Evolutionary conservation across 2,329 filamentous ascomycete species (phyloP).

Genomic region (Pyrenochaeta sp.): DNA sequence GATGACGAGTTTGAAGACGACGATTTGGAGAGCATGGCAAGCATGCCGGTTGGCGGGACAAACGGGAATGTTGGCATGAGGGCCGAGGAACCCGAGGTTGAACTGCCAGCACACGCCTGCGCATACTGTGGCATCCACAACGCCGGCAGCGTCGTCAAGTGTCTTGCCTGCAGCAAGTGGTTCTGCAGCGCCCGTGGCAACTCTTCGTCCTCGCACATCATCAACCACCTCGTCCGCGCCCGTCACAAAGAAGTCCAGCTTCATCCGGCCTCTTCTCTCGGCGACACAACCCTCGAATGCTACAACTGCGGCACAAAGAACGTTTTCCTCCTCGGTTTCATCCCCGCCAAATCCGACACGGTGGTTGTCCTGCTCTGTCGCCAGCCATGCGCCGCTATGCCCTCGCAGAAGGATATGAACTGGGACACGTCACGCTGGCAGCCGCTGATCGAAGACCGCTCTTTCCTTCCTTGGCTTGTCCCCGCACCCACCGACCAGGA

Average conservation of each 20-base stretch:
- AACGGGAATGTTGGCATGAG: constrained; percentile 64
- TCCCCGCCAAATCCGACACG: constrained; percentile 97
- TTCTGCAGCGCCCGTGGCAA: constrained; percentile 98
- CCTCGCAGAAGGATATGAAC: constrained; percentile 98
- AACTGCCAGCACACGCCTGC: constrained; percentile 89
- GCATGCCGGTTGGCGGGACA: constrained; percentile 79
- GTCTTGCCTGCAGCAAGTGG: constrained; percentile 95
- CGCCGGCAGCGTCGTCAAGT: constrained; percentile 93
- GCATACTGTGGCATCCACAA: constrained; percentile 99
- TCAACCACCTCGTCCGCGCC: constrained; percentile 96
- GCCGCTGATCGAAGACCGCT: constrained; percentile 94
- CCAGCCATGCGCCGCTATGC: constrained; percentile 92
- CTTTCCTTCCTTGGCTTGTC: constrained; percentile 94
- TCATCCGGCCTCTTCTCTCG: constrained; percentile 89
- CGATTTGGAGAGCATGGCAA: constrained; percentile 74
- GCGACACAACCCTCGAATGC: constrained; percentile 96
- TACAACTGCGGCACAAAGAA: constrained; percentile 99
- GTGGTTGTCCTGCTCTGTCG: constrained; percentile 96
- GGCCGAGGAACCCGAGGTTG: constrained; percentile 71
- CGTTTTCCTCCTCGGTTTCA: constrained; percentile 96
- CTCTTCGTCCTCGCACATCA: constrained; percentile 95
- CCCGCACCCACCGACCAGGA: constrained; percentile 89
- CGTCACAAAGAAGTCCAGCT: constrained; percentile 99
- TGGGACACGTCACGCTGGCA: constrained; percentile 99
- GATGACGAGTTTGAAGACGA: constrained; percentile 92